phyloP scores from a whole-genome alignment of 352 stramenopile genomes.

The Globisporangium solare region DNA sequence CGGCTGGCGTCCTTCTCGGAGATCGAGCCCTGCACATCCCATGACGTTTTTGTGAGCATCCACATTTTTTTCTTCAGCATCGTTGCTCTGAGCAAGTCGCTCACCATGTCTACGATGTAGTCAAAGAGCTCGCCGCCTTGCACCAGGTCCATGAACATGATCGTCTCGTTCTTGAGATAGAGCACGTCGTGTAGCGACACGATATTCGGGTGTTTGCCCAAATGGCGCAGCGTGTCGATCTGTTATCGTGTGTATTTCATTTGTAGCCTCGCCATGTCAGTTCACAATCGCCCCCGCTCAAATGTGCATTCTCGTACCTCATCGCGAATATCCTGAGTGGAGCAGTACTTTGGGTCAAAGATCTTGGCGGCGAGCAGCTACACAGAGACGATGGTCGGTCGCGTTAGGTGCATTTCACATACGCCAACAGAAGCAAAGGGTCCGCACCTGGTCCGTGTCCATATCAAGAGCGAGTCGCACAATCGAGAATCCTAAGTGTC shows the following conservation, averaged over 20 bases:
- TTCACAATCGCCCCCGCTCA: not conserved
- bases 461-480: slow-evolving; percentile 62
- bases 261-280: not conserved
- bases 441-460: slow-evolving; percentile 34
- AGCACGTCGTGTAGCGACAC: slow-evolving; percentile 70
- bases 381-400: not conserved
- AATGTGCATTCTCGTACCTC: slow-evolving; percentile 29
- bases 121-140: slow-evolving; percentile 75
- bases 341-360: slow-evolving; percentile 60
- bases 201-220: slow-evolving; percentile 63
- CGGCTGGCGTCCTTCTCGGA: slow-evolving; percentile 69
- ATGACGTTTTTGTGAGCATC: not conserved
- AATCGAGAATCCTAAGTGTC: slow-evolving; percentile 46
- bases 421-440: not conserved
- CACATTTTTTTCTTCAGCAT: not conserved
- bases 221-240: slow-evolving; percentile 54
- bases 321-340: slow-evolving; percentile 46
- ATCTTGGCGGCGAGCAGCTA: slow-evolving; percentile 66
- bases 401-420: not conserved
- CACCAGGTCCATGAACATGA: slow-evolving; percentile 78
- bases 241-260: slow-evolving; percentile 8
- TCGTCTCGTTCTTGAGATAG: slow-evolving; percentile 54
- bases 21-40: slow-evolving; percentile 45
- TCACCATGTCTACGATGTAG: slow-evolving; percentile 72
- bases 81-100: not conserved